Evolutionary conservation across 106 monocot species (phyloP), one percentile per base, ranked within the genome.

Genomic region (Xerophyta viscosa): DNA sequence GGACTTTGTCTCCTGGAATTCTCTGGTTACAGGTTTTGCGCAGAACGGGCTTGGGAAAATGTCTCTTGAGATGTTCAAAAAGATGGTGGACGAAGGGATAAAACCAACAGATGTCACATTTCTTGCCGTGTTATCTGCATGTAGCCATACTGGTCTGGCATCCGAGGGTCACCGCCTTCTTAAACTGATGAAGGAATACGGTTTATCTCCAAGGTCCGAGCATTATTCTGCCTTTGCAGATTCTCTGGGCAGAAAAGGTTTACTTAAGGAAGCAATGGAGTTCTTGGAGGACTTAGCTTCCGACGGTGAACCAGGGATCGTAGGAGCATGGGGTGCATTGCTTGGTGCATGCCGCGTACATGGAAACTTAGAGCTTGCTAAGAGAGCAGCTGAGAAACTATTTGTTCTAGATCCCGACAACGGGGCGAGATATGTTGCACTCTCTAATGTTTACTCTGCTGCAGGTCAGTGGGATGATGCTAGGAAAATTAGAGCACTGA

Each of bases 1-100:
- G n/a, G 82, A 82, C 41, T 17, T 48, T 1, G 54, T 88, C 47
- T 72, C 88, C 19, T 88, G 82, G 82, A 88, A 88, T 58, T 72
- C 87, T 0, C 50, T 88, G 54, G 49, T 82, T 28, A 72, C 75
- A 8, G 88, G 82, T 2, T 82, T 69, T 57, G 82, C 82, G 0
- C 56, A 59, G 20, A 78, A 88, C 31, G 87, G 88, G 0, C 24
- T 62, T 13, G 82, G 65, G 19, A 67, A 36, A 31, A 52, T 69
- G 27, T 65, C 78, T 4, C 56, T 88, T 27, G 58, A 21, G 9
- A 14, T 69, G 23, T 82, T 82, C 15, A 57, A 69, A n/a, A 66
- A 21, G 31, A 88, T 88, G 87, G 25, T 76, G 28, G 31, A 20
- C 29, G 63, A 20, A 14, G 64, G 58, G 1, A 17, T 88, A 29